These are phyloP conservation scores for Kwoniella sp. DNA, from an alignment of 768 basidiomycete genomes.

Conservation along the genomic window DNA sequence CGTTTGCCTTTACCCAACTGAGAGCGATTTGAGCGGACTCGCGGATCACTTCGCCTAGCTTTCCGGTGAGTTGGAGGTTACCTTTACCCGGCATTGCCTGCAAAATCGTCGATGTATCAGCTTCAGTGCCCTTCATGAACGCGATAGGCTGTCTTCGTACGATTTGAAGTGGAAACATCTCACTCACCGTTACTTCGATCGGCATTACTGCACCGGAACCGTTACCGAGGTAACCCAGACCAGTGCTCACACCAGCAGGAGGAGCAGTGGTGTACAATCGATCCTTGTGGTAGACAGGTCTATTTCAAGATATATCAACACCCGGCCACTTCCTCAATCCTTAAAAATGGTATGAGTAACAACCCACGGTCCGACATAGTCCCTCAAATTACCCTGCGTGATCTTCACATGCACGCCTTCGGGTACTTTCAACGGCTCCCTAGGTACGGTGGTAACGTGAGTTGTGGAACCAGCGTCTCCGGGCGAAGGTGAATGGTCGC, in stretches of 20 bases:
- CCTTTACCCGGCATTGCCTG: conserved; percentile 98
- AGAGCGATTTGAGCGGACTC: conserved; percentile 94
- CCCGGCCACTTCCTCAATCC: too few species aligned
- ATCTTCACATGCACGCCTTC: conserved; percentile 75
- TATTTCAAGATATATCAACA: background rate
- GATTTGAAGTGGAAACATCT: too few species aligned
- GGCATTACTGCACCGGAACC: conserved; percentile 97
- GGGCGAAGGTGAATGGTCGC: conserved; percentile 38
- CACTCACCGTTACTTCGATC: conserved; percentile 83
- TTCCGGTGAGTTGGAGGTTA: conserved; percentile 85
- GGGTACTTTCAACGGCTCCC: conserved; percentile 80
- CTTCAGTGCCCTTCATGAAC: background rate
- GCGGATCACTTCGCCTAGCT: conserved; percentile 95
- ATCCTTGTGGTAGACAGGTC: conserved; percentile 88
- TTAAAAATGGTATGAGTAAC: background rate
- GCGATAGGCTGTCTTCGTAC: background rate
- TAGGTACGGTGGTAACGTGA: conserved; percentile 71
- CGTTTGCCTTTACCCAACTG: conserved; percentile 89
- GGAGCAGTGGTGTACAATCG: conserved; percentile 77
- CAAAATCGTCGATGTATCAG: conserved; percentile 7
- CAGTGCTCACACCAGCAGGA: conserved; percentile 91
- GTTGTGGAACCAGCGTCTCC: conserved; percentile 55
- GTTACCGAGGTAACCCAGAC: conserved; percentile 93
- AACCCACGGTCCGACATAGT: conserved; percentile 81
- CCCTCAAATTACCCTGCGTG: conserved; percentile 83